Evolutionary conservation across 176 grass and related monocot species (phyloP).

Genomic region (Paspalum notatum): DNA sequence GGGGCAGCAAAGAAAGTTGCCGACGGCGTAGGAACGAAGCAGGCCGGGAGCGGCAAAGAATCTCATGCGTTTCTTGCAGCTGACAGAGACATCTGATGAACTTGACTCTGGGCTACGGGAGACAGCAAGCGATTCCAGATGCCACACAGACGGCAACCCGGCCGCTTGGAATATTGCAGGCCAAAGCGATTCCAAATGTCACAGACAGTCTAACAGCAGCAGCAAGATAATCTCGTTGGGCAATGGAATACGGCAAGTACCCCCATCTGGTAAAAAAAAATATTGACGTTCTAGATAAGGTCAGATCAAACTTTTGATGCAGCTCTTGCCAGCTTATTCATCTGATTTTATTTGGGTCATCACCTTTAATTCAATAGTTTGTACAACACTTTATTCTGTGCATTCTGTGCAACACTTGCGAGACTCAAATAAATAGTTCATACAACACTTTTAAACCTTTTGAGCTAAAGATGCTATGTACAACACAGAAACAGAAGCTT

Average conservation of each 20-base stretch:
- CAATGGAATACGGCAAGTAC: slow-evolving; percentile 2
- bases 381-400: slow-evolving; percentile 16
- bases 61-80: slow-evolving; percentile 46
- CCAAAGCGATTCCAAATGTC: slow-evolving; percentile 19
- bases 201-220: too few species aligned
- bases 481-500: not conserved
- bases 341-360: not conserved
- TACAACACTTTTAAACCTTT: not conserved
- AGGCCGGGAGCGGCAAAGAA: slow-evolving; percentile 24
- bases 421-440: not conserved
- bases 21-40: slow-evolving; percentile 23
- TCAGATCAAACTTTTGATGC: not conserved
- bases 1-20: not conserved
- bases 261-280: not conserved
- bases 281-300: too few species aligned
- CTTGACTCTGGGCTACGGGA: not conserved
- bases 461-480: not conserved
- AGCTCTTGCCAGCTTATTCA: not conserved
- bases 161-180: not conserved
- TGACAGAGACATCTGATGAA: slow-evolving; percentile 5
- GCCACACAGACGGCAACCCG: not conserved
- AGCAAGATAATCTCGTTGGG: not conserved
- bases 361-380: not conserved
- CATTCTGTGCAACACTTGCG: slow-evolving; percentile 1
- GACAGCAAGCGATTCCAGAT: slow-evolving; percentile 20